These are phyloP conservation scores for Coemansia sp. DNA, from an alignment of 192 early-diverging fungal species.

Conservation along the genomic window DNA sequence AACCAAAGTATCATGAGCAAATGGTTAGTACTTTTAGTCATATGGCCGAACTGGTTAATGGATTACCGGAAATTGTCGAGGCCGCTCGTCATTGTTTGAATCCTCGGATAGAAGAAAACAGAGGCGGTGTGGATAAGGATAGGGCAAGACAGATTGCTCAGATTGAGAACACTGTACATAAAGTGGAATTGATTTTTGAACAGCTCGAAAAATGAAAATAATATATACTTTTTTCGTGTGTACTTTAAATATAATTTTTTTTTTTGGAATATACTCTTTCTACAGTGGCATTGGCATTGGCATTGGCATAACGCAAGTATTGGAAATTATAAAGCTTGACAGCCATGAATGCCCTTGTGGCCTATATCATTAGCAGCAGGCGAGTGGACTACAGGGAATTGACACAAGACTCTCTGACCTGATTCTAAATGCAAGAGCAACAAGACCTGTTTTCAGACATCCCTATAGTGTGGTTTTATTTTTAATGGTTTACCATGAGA, in stretches of 20 bases:
- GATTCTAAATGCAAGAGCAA: too few species aligned
- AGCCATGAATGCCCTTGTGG: too few species aligned
- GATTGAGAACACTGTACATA: conserved; percentile 36
- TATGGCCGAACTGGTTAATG: conserved; percentile 28
- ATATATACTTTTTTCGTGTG: background rate
- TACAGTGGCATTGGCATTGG: too few species aligned
- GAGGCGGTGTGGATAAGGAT: background rate
- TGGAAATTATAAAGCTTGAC: too few species aligned
- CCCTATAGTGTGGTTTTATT: too few species aligned
- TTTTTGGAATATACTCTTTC: background rate
- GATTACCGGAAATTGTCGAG: conserved; percentile 18
- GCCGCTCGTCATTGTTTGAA: conserved; percentile 24
- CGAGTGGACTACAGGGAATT: too few species aligned
- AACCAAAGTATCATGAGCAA: conserved; percentile 27
- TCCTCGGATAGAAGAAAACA: background rate
- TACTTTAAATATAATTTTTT: too few species aligned
- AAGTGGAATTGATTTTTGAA: conserved; percentile 26
- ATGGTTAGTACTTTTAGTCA: conserved; percentile 29
- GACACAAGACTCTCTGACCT: too few species aligned
- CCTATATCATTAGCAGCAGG: too few species aligned
- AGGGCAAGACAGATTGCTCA: conserved; percentile 24
- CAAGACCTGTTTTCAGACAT: too few species aligned
- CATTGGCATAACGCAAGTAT: too few species aligned
- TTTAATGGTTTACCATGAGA: too few species aligned
- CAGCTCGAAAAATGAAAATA: background rate